Evolutionary conservation across 306 rosid genomes (phyloP), one percentile per base, ranked within the genome.

Genomic region (Vigna mungo): DNA sequence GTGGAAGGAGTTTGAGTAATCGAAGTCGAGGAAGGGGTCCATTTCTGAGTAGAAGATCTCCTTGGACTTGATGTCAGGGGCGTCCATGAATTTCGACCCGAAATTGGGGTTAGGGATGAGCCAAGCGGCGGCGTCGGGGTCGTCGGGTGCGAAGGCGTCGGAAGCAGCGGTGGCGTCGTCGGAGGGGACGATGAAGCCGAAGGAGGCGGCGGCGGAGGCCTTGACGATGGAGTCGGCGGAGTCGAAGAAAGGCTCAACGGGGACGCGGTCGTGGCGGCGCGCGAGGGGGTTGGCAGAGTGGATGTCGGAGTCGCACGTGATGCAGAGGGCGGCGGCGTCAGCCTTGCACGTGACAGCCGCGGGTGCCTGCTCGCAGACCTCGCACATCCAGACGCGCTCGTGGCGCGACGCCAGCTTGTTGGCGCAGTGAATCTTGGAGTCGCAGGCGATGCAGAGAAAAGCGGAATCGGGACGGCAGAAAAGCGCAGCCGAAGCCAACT

Each of bases 331-430:
- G 0, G 98, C 99, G 4, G 99, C 98, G 83, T 96, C 99, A 0
- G 99, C 99, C 82, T 91, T 92, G 85, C 99, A 96, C 60, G 96
- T 91, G 89, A 96, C 94, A 7, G 92, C 73, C 0, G 97, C 98
- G 0, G 99, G 99, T 0, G 97, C 98, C 17, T 96, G 99, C 78
- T 92, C 98, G 77, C 99, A 96, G 10, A 92, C 98, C 79, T 92
- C 97, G 2, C 99, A 96, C 85, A 96, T 84, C 99, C 97, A 96
- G 7, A 96, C 94, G 43, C 99, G 98, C 76, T 81, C 90, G 81
- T 92, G 98, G 65, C 93, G 89, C 5, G 92, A 87, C 0, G 91
- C 82, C 0, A 88, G 80, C 71, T 88, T 89, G 76, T 89, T 90
- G 55, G 84, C 83, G 39, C 76, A 81, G 88, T 95, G 98, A 72